Percentiles rank a stretch among this genome's conserved stretches.
Conservation (phyloP, 495 filamentous ascomycete species). For the Aspergillus campestris region DNA sequence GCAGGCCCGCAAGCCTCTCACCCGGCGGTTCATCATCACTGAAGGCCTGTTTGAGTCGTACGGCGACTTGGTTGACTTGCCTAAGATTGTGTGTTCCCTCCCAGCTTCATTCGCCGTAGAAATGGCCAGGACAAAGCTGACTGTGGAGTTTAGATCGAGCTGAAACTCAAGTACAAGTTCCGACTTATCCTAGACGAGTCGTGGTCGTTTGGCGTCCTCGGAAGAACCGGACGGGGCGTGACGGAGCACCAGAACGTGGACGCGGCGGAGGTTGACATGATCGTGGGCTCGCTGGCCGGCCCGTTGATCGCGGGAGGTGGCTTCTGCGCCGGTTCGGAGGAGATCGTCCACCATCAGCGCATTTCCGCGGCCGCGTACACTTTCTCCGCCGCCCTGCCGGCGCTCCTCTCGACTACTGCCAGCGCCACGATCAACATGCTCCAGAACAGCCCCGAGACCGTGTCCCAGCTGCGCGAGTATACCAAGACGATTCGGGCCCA, state of each 20-base stretch:
- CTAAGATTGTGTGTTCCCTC: constrained; percentile 59
- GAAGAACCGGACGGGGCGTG: constrained; percentile 79
- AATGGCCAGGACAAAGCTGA: background rate
- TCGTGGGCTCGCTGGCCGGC: constrained; percentile 85
- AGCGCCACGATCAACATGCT: constrained; percentile 79
- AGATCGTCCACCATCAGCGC: constrained; percentile 92
- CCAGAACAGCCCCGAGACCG: constrained; percentile 71
- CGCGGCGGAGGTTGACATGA: constrained; percentile 84
- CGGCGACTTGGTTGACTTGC: constrained; percentile 78
- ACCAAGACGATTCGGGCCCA: constrained; percentile 75
- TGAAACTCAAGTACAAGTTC: constrained; percentile 94
- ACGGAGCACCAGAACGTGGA: constrained; percentile 97
- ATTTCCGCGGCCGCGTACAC: constrained; percentile 86
- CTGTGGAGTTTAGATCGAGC: constrained; percentile 55
- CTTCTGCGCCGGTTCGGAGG: constrained; percentile 83
- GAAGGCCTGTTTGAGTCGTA: constrained; percentile 90
- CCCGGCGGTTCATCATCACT: constrained; percentile 89
- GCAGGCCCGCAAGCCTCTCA: constrained; percentile 80
- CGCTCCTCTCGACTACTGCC: constrained; percentile 88
- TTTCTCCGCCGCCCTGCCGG: constrained; percentile 88
- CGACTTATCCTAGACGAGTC: constrained; percentile 95
- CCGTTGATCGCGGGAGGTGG: constrained; percentile 87
- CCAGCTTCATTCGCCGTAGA: background rate
- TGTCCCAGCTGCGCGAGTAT: constrained; percentile 69
- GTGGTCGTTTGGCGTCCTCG: constrained; percentile 90